A percentile compares a stretch with the other conserved stretches of the same genome.
These are phyloP conservation scores for Trichoderma orchidacearum DNA, from an alignment of 495 filamentous ascomycete species.

Conservation along the genomic window DNA sequence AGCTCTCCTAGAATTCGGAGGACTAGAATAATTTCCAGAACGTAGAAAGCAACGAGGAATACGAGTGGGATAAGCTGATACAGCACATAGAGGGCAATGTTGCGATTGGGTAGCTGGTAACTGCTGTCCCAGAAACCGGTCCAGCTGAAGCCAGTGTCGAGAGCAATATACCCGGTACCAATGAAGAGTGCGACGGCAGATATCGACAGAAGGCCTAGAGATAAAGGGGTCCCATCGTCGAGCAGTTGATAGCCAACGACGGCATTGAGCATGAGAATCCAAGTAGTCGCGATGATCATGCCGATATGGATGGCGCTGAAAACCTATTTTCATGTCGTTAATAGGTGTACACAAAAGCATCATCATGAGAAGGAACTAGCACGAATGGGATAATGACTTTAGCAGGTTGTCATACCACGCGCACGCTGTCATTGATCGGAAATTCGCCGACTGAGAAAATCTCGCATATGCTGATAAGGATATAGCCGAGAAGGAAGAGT, in stretches of 20 bases:
- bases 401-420: constrained; percentile 38
- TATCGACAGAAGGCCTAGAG: constrained; percentile 55
- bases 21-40: constrained; percentile 71
- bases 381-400: constrained; percentile 16
- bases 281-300: constrained; percentile 71
- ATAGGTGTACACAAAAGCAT: neutral
- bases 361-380: constrained; percentile 8
- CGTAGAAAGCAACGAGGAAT: constrained; percentile 73
- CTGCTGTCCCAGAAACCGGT: constrained; percentile 60
- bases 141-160: constrained; percentile 85
- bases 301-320: constrained; percentile 92
- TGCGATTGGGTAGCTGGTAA: constrained; percentile 42
- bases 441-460: constrained; percentile 92
- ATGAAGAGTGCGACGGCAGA: constrained; percentile 66
- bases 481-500: constrained; percentile 76
- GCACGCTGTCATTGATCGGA: constrained; percentile 52
- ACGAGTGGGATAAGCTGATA: constrained; percentile 85
- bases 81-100: constrained; percentile 81
- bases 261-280: constrained; percentile 87
- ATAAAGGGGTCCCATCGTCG: constrained; percentile 83
- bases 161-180: constrained; percentile 87
- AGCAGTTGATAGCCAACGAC: constrained; percentile 86
- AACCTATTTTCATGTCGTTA: constrained; percentile 36
- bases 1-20: constrained; percentile 71
- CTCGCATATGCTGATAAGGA: constrained; percentile 84